Evolutionary conservation across 371 early-diverging fungal species (phyloP).

Genomic region (Umbelopsis sp.): DNA sequence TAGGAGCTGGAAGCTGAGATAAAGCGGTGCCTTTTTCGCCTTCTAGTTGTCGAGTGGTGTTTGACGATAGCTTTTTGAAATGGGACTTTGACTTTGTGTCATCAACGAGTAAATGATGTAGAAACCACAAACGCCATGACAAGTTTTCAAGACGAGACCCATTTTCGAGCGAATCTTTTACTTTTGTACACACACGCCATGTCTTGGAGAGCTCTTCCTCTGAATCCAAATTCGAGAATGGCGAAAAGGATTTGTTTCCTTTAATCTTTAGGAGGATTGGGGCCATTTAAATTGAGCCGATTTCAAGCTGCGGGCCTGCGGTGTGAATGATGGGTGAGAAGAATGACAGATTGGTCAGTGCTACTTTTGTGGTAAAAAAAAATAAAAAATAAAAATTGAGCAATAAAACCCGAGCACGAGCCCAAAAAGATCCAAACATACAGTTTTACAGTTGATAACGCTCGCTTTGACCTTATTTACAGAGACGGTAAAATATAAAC

Average conservation of each 20-base stretch:
- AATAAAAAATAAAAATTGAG: not conserved
- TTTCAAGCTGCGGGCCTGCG: not conserved
- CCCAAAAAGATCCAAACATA: slow-evolving; percentile 6
- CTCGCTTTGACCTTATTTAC: too few species aligned
- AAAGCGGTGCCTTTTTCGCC: slow-evolving; percentile 32
- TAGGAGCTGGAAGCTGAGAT: slow-evolving; percentile 24
- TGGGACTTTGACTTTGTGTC: slow-evolving; percentile 27
- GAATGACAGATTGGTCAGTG: slow-evolving; percentile 19
- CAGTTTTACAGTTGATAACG: too few species aligned
- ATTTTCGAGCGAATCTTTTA: slow-evolving; percentile 87
- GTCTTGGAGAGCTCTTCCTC: slow-evolving; percentile 77
- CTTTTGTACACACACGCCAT: slow-evolving; percentile 89
- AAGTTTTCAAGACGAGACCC: slow-evolving; percentile 87
- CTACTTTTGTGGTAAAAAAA: not conserved
- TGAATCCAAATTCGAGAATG: slow-evolving; percentile 68
- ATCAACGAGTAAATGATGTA: slow-evolving; percentile 68
- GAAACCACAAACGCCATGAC: slow-evolving; percentile 88
- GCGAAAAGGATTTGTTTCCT: slow-evolving; percentile 67
- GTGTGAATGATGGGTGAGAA: slow-evolving; percentile 4
- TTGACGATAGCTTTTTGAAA: slow-evolving; percentile 31
- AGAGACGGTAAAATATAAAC: not conserved
- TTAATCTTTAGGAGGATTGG: slow-evolving; percentile 76
- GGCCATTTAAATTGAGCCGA: slow-evolving; percentile 53
- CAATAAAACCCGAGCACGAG: slow-evolving; percentile 8
- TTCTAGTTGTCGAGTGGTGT: slow-evolving; percentile 35